Conservation (phyloP, 1,284 basidiomycete genomes). For the Sparassis latifolia region DNA sequence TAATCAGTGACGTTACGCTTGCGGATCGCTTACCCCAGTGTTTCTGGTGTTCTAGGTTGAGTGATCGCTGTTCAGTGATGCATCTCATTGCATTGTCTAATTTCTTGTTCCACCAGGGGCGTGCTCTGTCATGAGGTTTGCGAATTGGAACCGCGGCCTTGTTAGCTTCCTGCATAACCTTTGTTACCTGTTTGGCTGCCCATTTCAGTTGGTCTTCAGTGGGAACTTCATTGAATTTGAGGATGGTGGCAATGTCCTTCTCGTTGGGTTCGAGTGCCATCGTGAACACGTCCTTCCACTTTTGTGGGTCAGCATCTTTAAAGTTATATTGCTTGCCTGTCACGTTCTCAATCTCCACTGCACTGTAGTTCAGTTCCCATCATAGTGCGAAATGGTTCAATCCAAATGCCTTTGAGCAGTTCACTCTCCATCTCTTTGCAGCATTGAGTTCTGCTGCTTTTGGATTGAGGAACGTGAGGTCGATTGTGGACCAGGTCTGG, state of each 20-base stretch:
- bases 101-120: not conserved
- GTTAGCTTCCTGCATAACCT: not conserved
- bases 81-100: not conserved
- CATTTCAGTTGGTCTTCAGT: not conserved
- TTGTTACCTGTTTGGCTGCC: not conserved
- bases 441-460: not conserved
- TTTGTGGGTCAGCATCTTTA: constrained; percentile 1
- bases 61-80: not conserved
- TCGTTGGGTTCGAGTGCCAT: not conserved
- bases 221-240: not conserved
- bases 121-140: not conserved
- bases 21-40: not conserved
- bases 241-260: not conserved
- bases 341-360: constrained; percentile 1
- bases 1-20: not conserved
- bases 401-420: not conserved
- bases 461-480: constrained; percentile 1
- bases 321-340: constrained; percentile 4
- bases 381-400: constrained; percentile 5
- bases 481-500: not conserved
- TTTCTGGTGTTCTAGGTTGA: not conserved
- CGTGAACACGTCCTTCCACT: constrained; percentile 3
- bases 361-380: constrained; percentile 3
- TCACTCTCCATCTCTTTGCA: not conserved
- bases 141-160: not conserved